These are phyloP conservation scores for Fusarium sp. DNA, from an alignment of 2,329 filamentous ascomycete genomes.

Conservation along the genomic window DNA sequence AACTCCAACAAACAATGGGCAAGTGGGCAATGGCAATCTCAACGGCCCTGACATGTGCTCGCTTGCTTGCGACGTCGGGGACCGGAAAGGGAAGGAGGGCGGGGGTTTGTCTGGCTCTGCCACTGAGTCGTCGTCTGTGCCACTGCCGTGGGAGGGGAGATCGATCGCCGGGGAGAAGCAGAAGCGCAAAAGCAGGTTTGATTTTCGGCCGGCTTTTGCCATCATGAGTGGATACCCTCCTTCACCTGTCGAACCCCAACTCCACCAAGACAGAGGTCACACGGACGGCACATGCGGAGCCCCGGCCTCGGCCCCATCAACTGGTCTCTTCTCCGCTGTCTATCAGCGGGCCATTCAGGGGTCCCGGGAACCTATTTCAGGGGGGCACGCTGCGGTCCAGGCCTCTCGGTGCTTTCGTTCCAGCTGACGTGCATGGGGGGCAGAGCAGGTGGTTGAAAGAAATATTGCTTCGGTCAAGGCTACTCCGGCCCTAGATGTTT, in stretches of 20 bases:
- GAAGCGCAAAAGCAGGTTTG: conserved; percentile 30
- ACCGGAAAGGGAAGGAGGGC: conserved; percentile 40
- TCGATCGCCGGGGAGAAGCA: conserved; percentile 33
- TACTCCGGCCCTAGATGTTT: neutral
- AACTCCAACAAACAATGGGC: neutral
- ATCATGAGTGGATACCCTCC: conserved; percentile 24
- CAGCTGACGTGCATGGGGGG: neutral
- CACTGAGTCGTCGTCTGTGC: conserved; percentile 20
- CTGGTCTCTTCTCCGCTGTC: conserved; percentile 18
- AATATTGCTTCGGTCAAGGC: neutral
- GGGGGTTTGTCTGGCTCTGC: conserved; percentile 25
- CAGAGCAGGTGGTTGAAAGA: neutral
- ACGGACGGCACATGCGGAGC: conserved; percentile 40
- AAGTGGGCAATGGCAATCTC: conserved; percentile 12
- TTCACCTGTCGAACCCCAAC: conserved; percentile 36
- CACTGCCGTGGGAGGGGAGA: conserved; percentile 28
- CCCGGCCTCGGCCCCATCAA: conserved; percentile 34
- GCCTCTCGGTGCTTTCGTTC: neutral
- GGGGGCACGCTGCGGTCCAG: conserved; percentile 23
- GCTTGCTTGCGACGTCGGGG: conserved; percentile 40
- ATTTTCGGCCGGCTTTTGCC: conserved; percentile 37
- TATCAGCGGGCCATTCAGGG: conserved; percentile 28
- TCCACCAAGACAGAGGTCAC: conserved; percentile 44
- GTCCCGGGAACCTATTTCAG: conserved; percentile 35
- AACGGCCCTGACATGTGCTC: conserved; percentile 39